These are phyloP conservation scores for Zangia roseola DNA, from an alignment of 768 basidiomycete genomes.

Conservation along the genomic window DNA sequence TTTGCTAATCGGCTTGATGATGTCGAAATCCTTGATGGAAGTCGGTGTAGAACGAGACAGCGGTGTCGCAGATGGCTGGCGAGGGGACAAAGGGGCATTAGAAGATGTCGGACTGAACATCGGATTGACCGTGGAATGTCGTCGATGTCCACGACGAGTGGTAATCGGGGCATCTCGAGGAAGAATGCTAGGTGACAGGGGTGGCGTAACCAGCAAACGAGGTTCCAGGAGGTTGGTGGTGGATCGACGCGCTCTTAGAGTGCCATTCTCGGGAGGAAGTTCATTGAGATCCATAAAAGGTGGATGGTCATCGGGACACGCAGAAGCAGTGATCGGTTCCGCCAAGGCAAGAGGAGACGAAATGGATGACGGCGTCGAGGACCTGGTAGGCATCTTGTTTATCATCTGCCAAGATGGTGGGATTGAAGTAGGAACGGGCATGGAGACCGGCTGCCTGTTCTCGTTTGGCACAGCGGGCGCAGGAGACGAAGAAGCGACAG, in stretches of 20 bases:
- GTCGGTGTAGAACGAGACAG: slow-evolving; percentile 78
- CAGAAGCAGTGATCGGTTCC: slow-evolving; percentile 75
- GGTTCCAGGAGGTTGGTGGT: slow-evolving; percentile 63
- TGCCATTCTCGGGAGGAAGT: slow-evolving; percentile 33
- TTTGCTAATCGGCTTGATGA: slow-evolving; percentile 99
- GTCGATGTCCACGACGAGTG: slow-evolving; percentile 58
- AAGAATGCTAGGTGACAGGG: slow-evolving; percentile 56
- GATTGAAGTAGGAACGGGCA: slow-evolving; percentile 45
- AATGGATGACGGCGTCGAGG: slow-evolving; percentile 85
- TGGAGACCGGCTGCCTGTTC: slow-evolving; percentile 26
- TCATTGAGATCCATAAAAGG: slow-evolving; percentile 71
- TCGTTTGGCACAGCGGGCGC: slow-evolving; percentile 21
- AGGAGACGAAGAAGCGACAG: slow-evolving; percentile 57
- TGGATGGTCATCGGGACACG: slow-evolving; percentile 56
- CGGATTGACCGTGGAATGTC: slow-evolving; percentile 70
- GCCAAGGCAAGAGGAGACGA: slow-evolving; percentile 86
- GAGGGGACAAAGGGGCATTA: slow-evolving; percentile 74
- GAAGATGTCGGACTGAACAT: slow-evolving; percentile 54
- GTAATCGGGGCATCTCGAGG: slow-evolving; percentile 50
- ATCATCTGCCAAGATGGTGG: slow-evolving; percentile 40
- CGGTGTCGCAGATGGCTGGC: slow-evolving; percentile 76
- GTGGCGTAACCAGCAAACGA: slow-evolving; percentile 69
- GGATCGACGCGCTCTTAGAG: slow-evolving; percentile 65
- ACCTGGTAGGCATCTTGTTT: slow-evolving; percentile 63
- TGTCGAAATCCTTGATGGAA: slow-evolving; percentile 98